Evolutionary conservation across 192 early-diverging fungal genomes (phyloP), one percentile per base, ranked within the genome.

Genomic region (Mortierella antarctica): DNA sequence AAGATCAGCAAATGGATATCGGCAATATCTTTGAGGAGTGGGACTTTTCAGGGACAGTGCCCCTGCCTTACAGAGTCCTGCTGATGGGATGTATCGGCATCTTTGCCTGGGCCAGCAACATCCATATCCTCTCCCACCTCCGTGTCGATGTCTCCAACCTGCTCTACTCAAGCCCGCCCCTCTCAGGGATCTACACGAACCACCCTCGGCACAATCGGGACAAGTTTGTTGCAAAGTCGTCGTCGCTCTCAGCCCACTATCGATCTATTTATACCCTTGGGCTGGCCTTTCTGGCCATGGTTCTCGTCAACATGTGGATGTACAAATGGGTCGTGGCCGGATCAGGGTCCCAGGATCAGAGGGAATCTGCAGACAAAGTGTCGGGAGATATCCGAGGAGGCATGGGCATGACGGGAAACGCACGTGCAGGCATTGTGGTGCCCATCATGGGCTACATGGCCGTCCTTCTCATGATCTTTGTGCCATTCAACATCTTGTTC

Each of bases 61-160:
- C 89, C 6, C 57, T 83, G 41, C 77, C 77, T 6, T 91, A 85
- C 66, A 79, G 87, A 57, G 85, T 85, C 15, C 60, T 91, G 14
- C 53, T 88, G 20, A 70, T 89, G 57, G 61, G 85, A 11, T 82
- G 80, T 55, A 82, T 89, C 47, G 89, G 89, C 40, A 63, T 88
- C 51, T 91, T 88, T 87, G 87, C 84, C 18, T 91, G 89, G 89
- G 87, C 81, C 7, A 70, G 83, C 47, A 88, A 88, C 73, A 49
- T 91, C 14, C 81, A 87, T 48, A 78, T 89, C 51, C 76, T 91
- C 39, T 66, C 72, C 5, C 61, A 71, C 11, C 57, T 65, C 13
- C 69, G 82, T 39, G 84, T 91, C 49, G 88, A 90, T 73, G 83
- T 83, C 40, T 67, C 73, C 42, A 67, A 72, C 10, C 55, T 90